Base-by-base conservation (phyloP, 495 filamentous ascomycete genomes). In the Staphylotrichum tortipilum region DNA sequence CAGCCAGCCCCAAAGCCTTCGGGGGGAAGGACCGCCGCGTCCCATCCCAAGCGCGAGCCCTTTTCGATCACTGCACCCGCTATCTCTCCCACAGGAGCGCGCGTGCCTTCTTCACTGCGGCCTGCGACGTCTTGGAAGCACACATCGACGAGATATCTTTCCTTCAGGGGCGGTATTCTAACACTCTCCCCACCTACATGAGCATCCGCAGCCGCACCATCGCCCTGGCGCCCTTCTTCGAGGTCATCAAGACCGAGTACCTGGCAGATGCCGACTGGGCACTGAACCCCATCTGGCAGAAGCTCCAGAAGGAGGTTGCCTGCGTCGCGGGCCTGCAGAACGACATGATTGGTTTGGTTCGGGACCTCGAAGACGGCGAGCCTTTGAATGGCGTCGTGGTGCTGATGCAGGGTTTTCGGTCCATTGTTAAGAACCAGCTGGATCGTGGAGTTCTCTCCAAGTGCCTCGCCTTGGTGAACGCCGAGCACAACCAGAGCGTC, bases 321-420 rank as follows among this genome's bases (percentile, higher is more conserved):
- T 18, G 35, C 10, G 52, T 49, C 0, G 49, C 53, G 14, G 53
- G 56, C 0, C 53, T 59, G 10, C 56, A 59, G 29, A 59, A 59
- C 40, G 56, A 59, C 19, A 41, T 56, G n/a, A 53, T 59, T n/a
- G 56, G 56, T 2, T 37, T 59, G 21, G 42, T 34, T 5, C 44
- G 53, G 4, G 56, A 59, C 35, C 42, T 59, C 15, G 45, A 59
- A 7, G 31, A 47, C 23, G 56, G 56, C 28, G 56, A 59, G 46
- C 35, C 46, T 10, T 46, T 59, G 9, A 59, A 59, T n/a, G 53
- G 45, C 31, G 42, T 59, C 38, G 35, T 55, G 22, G 53, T 59
- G 8, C 35, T 59, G 3, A 23, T 56, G 34, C 53, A 37, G 0
- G 36, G 30, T 0, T 35, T 41, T 1, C 23, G 31, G 1, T 23